Conservation (phyloP, 2,329 filamentous ascomycete genomes). For the Elsinoe batatas region DNA sequence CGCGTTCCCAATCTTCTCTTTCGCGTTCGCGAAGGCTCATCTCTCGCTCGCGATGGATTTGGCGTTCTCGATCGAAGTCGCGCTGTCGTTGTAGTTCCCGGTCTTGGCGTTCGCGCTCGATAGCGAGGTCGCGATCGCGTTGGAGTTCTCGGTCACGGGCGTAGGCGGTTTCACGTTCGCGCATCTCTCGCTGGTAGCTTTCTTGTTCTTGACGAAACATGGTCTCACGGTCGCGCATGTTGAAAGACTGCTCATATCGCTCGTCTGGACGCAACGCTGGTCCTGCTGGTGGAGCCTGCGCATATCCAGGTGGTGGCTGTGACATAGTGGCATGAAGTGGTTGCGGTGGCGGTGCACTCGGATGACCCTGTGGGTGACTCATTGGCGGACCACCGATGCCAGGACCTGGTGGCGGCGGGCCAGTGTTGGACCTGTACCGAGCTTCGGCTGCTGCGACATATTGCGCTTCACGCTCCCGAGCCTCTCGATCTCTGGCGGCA, state of each 20-base stretch:
- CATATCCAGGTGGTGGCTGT: neutral
- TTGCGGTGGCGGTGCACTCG: constrained; percentile 12
- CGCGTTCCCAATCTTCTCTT: neutral
- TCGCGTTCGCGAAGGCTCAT: constrained; percentile 3
- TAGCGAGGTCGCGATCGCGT: constrained; percentile 6
- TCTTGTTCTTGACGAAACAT: constrained; percentile 10
- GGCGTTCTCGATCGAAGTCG: neutral
- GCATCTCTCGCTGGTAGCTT: constrained; percentile 16
- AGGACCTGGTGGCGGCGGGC: neutral
- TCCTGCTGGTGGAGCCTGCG: constrained; percentile 12
- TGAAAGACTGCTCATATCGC: constrained; percentile 1
- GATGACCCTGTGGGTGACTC: neutral
- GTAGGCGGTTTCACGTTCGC: constrained; percentile 14
- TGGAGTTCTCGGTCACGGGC: neutral
- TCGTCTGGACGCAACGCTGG: constrained; percentile 1
- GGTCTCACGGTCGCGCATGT: neutral
- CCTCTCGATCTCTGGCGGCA: neutral
- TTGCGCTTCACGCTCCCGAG: neutral
- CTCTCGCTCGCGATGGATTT: constrained; percentile 11
- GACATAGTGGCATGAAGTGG: constrained; percentile 1
- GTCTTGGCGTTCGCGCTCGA: constrained; percentile 12
- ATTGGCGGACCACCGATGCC: constrained; percentile 9
- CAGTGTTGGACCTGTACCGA: neutral
- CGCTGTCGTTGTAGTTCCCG: constrained; percentile 16
- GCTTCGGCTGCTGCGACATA: neutral